Conservation (phyloP, 495 filamentous ascomycete species). For the Articulospora tetracladia region DNA sequence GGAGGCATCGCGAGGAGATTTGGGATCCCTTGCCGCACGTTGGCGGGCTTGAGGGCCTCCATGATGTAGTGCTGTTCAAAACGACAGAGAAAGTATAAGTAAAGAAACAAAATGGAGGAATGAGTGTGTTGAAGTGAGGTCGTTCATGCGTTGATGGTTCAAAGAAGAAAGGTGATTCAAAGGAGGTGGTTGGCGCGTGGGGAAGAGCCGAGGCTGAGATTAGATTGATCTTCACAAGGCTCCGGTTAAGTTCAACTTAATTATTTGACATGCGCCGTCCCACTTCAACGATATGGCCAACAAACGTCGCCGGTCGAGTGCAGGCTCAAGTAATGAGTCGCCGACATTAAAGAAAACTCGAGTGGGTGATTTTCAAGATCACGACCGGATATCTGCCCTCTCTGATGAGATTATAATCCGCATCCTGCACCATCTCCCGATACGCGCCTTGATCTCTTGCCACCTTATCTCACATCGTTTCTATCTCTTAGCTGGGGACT, state of each 20-base stretch:
- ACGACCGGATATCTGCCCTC: constrained; percentile 49
- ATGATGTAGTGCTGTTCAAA: constrained; percentile 6
- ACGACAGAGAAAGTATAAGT: background rate
- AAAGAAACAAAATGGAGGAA: background rate
- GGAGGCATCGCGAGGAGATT: constrained; percentile 51
- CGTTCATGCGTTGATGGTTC: constrained; percentile 7
- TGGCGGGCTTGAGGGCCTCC: constrained; percentile 16
- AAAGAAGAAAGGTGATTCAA: background rate
- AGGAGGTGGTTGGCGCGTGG: constrained; percentile 9
- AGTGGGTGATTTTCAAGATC: constrained; percentile 27
- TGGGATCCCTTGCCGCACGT: background rate
- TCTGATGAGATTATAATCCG: constrained; percentile 87
- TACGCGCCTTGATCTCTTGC: constrained; percentile 62
- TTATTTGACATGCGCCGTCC: background rate
- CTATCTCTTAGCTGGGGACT: constrained; percentile 69
- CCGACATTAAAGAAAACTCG: constrained; percentile 15
- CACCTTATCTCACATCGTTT: constrained; percentile 81
- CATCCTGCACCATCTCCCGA: constrained; percentile 73
- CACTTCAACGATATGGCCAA: constrained; percentile 11
- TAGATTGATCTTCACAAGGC: background rate
- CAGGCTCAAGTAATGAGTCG: background rate
- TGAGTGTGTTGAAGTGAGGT: constrained; percentile 1
- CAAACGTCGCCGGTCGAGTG: constrained; percentile 19
- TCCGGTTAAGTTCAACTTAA: background rate
- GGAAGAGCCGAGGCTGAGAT: constrained; percentile 13